Evolutionary conservation across 805 yeast species (phyloP).

Genomic region (Candida namnaoensis): DNA sequence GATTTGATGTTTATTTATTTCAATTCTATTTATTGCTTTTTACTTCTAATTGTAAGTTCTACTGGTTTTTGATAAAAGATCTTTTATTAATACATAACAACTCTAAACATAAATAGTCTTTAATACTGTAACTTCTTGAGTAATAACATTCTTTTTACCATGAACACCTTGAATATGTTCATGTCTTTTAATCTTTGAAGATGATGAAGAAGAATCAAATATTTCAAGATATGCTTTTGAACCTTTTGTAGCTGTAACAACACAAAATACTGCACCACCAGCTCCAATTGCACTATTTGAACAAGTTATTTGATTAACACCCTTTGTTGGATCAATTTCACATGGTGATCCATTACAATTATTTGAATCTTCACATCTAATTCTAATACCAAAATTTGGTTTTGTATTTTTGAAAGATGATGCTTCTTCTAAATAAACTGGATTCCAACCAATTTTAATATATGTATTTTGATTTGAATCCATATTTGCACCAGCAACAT

Average conservation of each 20-base stretch:
- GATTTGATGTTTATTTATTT: no score
- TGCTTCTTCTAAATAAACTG: conserved; percentile 58
- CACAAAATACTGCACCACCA: conserved; percentile 75
- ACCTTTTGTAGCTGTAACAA: conserved; percentile 62
- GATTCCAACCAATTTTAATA: conserved; percentile 89
- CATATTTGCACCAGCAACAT: conserved; percentile 86
- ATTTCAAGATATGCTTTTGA: conserved; percentile 68
- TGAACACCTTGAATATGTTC: conserved; percentile 3
- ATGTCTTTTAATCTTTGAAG: conserved; percentile 4
- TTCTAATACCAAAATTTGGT: conserved; percentile 65
- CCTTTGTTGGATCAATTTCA: conserved; percentile 67
- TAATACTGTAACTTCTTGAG: no score
- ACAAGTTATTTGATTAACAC: conserved; percentile 46
- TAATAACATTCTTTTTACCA: neutral
- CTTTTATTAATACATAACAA: no score
- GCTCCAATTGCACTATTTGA: conserved; percentile 35
- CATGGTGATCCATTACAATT: conserved; percentile 75
- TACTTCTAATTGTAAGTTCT: no score
- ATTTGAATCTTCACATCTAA: conserved; percentile 62
- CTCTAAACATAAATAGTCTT: no score
- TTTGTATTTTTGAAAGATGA: conserved; percentile 42
- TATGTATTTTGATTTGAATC: conserved; percentile 62
- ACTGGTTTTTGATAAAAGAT: no score
- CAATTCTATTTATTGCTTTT: no score
- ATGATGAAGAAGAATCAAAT: conserved; percentile 27